Evolutionary conservation across 257 asterid species (phyloP).

Genomic region (Cordia subcordata): DNA sequence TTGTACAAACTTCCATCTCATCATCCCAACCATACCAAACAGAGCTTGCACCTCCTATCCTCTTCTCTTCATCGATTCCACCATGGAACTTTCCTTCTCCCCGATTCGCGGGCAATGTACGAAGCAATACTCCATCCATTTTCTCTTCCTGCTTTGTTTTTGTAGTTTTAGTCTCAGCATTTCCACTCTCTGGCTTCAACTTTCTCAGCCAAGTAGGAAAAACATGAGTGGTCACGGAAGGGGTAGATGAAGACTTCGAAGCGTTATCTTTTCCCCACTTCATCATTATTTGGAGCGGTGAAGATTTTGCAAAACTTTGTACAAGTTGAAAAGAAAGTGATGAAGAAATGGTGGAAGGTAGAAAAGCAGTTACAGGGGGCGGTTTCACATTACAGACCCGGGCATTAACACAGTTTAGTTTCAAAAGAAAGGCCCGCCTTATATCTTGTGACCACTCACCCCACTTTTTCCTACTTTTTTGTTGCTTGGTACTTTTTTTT

Average conservation of each 20-base stretch:
- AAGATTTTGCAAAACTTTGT: conserved; percentile 9
- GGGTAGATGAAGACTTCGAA: conserved; percentile 30
- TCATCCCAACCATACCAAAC: conserved; percentile 32
- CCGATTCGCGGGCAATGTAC: conserved; percentile 13
- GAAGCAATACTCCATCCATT: conserved; percentile 13
- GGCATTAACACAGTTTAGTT: conserved; percentile 24
- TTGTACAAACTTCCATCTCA: conserved; percentile 23
- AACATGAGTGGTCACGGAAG: conserved; percentile 43
- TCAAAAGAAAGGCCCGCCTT: conserved; percentile 71
- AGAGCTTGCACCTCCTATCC: conserved; percentile 36
- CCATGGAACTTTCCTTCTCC: conserved; percentile 62
- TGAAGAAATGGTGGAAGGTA: conserved; percentile 16
- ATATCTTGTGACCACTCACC: conserved; percentile 66
- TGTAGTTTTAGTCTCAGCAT: conserved; percentile 10
- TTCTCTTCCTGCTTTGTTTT: conserved; percentile 16
- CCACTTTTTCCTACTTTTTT: conserved; percentile 39
- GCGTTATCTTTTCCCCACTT: conserved; percentile 53
- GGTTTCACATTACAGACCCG: conserved; percentile 25
- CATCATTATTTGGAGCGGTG: conserved; percentile 29
- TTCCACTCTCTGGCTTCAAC: conserved; percentile 35
- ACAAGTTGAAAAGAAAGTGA: conserved; percentile 4
- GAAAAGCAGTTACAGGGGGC: conserved; percentile 29
- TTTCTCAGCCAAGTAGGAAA: conserved; percentile 66
- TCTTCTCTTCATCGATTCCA: conserved; percentile 31
- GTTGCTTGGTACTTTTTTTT: conserved; percentile 5